Conservation (phyloP, 2,329 filamentous ascomycete genomes). For the Botrytis deweyae region DNA sequence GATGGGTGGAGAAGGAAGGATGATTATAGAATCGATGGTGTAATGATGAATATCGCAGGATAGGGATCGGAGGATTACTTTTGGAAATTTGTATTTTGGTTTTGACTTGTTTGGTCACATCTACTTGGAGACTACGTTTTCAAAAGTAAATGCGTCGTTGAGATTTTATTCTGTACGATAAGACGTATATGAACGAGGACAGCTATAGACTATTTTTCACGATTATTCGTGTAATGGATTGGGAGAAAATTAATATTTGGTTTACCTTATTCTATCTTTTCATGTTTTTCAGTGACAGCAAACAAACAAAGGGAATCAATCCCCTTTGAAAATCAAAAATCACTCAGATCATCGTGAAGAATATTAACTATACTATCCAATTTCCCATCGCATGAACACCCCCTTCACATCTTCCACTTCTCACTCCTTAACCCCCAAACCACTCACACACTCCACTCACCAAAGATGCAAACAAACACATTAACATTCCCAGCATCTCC, state of each 20-base stretch:
- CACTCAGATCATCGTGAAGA: background rate
- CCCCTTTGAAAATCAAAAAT: background rate
- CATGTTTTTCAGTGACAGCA: background rate
- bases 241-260: conserved; percentile 7
- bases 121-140: conserved; percentile 1
- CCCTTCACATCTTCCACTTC: background rate
- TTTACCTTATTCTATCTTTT: background rate
- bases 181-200: background rate
- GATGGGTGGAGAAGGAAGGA: background rate
- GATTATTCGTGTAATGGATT: conserved; percentile 1
- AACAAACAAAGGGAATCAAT: background rate
- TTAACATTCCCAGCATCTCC: background rate
- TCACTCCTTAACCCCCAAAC: background rate
- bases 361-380: background rate
- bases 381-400: background rate
- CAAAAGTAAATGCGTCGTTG: background rate
- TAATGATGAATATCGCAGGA: conserved; percentile 14
- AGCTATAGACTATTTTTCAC: conserved; percentile 12
- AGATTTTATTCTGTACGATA: background rate
- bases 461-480: background rate
- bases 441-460: background rate
- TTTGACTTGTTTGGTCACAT: background rate
- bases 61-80: background rate
- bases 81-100: conserved; percentile 5
- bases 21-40: background rate